Percentiles rank a stretch among this genome's conserved stretches.
Conservation (phyloP, 2,329 filamentous ascomycete genomes). For the Graphilbum fragrans region DNA sequence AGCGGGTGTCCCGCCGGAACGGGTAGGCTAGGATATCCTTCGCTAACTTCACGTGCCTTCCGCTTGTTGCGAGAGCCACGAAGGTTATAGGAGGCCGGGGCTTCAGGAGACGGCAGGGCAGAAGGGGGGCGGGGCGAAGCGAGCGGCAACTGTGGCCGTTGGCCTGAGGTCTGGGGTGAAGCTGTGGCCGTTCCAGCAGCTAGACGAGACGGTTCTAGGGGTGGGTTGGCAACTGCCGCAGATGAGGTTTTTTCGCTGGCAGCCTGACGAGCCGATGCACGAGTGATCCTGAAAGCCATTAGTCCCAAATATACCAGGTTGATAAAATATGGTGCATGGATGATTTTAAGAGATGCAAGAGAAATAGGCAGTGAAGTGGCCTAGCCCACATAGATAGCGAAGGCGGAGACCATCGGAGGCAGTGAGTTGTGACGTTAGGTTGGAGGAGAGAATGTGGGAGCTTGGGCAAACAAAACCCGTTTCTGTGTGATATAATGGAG, state of each 20-base stretch:
- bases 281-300: constrained; percentile 96
- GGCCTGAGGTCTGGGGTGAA: constrained; percentile 16
- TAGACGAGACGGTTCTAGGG: constrained; percentile 22
- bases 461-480: too few species aligned
- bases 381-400: too few species aligned
- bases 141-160: constrained; percentile 1
- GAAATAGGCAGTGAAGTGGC: too few species aligned
- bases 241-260: constrained; percentile 47
- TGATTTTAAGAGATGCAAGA: too few species aligned
- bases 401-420: too few species aligned
- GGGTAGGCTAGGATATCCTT: too few species aligned
- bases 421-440: too few species aligned
- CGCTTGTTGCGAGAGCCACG: constrained; percentile 56
- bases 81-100: constrained; percentile 23
- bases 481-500: too few species aligned
- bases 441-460: too few species aligned
- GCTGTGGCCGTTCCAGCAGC: constrained; percentile 27
- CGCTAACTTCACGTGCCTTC: constrained; percentile 40
- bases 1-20: constrained; percentile 7
- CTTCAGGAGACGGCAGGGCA: neutral
- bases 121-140: neutral
- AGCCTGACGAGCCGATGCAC: constrained; percentile 85
- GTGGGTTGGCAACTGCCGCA: constrained; percentile 23
- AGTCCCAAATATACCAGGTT: too few species aligned
- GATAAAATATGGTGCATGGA: too few species aligned